phyloP scores from a whole-genome alignment of 139 green algal genomes.

The Monoraphidium neglectum region DNA sequence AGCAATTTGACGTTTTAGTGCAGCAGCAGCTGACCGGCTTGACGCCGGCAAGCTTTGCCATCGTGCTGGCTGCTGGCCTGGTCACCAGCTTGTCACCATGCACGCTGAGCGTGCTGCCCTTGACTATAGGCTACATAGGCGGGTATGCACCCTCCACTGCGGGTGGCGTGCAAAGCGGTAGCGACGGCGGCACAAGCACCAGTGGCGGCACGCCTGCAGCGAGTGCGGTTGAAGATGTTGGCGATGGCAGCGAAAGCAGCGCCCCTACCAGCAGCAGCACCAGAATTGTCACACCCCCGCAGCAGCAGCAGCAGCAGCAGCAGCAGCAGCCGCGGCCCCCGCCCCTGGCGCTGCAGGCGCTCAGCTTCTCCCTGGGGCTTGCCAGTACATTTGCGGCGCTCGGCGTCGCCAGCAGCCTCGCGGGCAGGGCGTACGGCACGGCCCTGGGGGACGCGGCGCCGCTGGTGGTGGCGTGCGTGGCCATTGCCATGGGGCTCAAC shows the following conservation, averaged over 20 bases:
- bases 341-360: slow-evolving; percentile 33
- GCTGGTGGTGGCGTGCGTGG: slow-evolving; percentile 62
- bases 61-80: slow-evolving; percentile 85
- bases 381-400: slow-evolving; percentile 87
- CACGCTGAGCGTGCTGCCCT: slow-evolving; percentile 83
- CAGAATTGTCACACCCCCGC: too few species aligned
- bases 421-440: slow-evolving; percentile 88
- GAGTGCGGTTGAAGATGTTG: background rate
- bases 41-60: slow-evolving; percentile 62
- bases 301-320: background rate
- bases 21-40: slow-evolving; percentile 55
- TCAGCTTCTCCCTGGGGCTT: slow-evolving; percentile 83
- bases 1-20: slow-evolving; percentile 49
- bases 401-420: slow-evolving; percentile 68
- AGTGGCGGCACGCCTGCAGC: background rate
- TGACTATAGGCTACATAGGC: slow-evolving; percentile 93
- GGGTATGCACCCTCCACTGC: slow-evolving; percentile 55
- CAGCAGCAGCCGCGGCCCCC: background rate
- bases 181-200: slow-evolving; percentile 9
- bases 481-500: slow-evolving; percentile 94
- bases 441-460: slow-evolving; percentile 35
- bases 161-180: background rate
- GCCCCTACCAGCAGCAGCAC: background rate
- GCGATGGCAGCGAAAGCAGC: background rate
- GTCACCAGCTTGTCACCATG: slow-evolving; percentile 94